Conservation (phyloP, 495 filamentous ascomycete species). For the Halenospora varia region DNA sequence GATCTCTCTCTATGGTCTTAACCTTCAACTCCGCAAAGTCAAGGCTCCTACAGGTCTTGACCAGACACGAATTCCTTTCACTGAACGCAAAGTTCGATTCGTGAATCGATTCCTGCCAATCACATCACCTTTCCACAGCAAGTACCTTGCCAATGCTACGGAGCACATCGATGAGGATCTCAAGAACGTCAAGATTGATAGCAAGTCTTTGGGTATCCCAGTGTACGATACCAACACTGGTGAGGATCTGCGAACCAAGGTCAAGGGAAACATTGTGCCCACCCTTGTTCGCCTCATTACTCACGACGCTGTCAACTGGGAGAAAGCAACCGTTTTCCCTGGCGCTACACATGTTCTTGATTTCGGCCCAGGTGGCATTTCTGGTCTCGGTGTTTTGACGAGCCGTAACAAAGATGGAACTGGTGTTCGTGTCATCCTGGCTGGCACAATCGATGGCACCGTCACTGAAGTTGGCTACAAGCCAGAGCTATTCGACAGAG, state of each 20-base stretch:
- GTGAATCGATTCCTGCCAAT: slow-evolving; percentile 97
- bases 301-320: slow-evolving; percentile 88
- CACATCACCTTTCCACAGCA: slow-evolving; percentile 96
- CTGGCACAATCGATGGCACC: slow-evolving; percentile 84
- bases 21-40: slow-evolving; percentile 87
- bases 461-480: slow-evolving; percentile 93
- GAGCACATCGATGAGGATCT: slow-evolving; percentile 81
- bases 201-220: slow-evolving; percentile 66
- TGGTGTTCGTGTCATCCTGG: slow-evolving; percentile 90
- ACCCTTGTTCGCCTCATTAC: slow-evolving; percentile 89
- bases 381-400: slow-evolving; percentile 92
- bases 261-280: slow-evolving; percentile 67
- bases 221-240: slow-evolving; percentile 87
- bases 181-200: slow-evolving; percentile 69
- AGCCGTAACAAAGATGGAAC: slow-evolving; percentile 98
- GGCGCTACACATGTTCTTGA: slow-evolving; percentile 89
- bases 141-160: slow-evolving; percentile 77
- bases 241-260: slow-evolving; percentile 64
- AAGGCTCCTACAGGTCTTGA: slow-evolving; percentile 96
- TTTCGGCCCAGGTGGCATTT: slow-evolving; percentile 94
- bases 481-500: slow-evolving; percentile 92
- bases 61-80: slow-evolving; percentile 91
- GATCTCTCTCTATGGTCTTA: slow-evolving; percentile 91
- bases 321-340: slow-evolving; percentile 84
- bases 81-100: slow-evolving; percentile 92